Evolutionary conservation across 2,329 filamentous ascomycete species (phyloP).

Genomic region (Penicillium hesseltinei): DNA sequence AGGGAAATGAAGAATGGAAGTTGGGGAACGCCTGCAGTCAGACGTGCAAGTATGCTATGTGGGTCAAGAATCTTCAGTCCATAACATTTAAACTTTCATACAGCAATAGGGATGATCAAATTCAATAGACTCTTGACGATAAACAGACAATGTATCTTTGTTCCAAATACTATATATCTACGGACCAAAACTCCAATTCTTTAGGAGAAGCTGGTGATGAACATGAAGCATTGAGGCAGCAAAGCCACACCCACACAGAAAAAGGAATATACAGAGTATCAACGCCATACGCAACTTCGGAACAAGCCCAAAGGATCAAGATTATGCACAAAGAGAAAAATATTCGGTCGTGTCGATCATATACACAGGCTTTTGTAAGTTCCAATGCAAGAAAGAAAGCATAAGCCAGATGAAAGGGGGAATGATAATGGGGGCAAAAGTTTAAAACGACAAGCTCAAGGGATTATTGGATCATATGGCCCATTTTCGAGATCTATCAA

Average conservation of each 20-base stretch:
- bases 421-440: neutral
- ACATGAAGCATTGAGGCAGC: neutral
- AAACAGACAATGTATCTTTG: neutral
- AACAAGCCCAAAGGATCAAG: conserved; percentile 9
- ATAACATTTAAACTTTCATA: conserved; percentile 2
- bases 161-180: neutral
- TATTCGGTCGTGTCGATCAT: conserved; percentile 24
- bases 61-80: neutral
- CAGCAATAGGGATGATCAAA: neutral
- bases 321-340: conserved; percentile 17
- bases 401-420: conserved; percentile 5
- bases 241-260: conserved; percentile 1
- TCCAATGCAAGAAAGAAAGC: conserved; percentile 11
- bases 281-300: neutral
- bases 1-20: neutral
- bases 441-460: neutral
- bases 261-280: conserved; percentile 14
- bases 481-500: conserved; percentile 78
- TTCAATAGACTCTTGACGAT: neutral
- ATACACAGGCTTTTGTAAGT: conserved; percentile 16
- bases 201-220: neutral
- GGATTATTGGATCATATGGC: conserved; percentile 62
- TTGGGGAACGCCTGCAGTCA: neutral
- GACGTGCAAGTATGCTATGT: neutral
- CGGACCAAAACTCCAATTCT: neutral